Evolutionary conservation across 2,329 filamentous ascomycete genomes (phyloP), one percentile per base, ranked within the genome.

Genomic region (Fusarium aywerte): DNA sequence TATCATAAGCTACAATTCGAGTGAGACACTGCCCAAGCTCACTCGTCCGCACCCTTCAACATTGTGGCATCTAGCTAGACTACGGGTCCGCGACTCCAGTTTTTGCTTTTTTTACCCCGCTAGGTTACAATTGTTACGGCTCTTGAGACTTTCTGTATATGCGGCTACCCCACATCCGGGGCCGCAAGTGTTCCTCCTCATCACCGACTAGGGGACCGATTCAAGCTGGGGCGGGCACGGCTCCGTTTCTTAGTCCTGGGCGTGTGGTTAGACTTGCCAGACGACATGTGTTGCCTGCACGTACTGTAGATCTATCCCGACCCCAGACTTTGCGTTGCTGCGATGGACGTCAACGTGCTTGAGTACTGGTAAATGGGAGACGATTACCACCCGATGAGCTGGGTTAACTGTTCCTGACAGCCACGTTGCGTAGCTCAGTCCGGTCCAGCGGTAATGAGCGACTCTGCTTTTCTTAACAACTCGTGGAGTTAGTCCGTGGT

Each of bases 131-230:
- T 56, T 10, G 7, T 5, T 38, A 48, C 31, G 15, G 16, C 31
- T 48, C 16, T 35, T 48, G 21, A 48, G 32, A 43, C 23, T 12
- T n/a, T 12, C 21, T 63, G 55, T 47, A 49, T 44, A 58, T 45
- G 20, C 21, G 55, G 42, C 63, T 69, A 68, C 66, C 66, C 66
- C 66, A 68, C 62, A 63, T 59, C 62, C 65, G 65, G 65, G 66
- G 40, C 60, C 65, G 65, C 66, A 63, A 27, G 47, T 67, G 48
- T 53, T 53, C 55, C 59, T 68, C 67, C 67, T 65, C 63, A 58
- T 56, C 44, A 56, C 65, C 61, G 61, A 55, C 43, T 62, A 68
- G 27, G 65, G 56, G 54, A 65, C 59, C 47, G 32, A 48, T 36
- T 33, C 32, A 50, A 31, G 23, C 45, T 50, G 61, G 51, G 60